Percentiles rank a stretch among this genome's conserved stretches.
Evolutionary conservation across 129 eudicot species (phyloP).

Genomic region (Smallanthus sonchifolius): DNA sequence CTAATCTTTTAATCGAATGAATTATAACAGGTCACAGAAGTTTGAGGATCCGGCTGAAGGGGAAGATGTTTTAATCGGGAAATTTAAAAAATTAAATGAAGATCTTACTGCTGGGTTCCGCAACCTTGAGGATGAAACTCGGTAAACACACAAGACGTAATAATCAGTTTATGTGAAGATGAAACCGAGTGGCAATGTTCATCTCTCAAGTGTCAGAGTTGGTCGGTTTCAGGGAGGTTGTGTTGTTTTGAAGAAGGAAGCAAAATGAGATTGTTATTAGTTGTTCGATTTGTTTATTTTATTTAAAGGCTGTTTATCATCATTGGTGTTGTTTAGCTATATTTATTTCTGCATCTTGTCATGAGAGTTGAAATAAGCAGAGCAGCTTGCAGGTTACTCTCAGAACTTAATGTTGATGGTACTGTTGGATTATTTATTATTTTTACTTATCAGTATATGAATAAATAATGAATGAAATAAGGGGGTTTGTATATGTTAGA

Average conservation of each 20-base stretch:
- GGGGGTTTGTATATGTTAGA: neutral
- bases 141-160: conserved; percentile 31
- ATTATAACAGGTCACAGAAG: conserved; percentile 78
- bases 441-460: conserved; percentile 10
- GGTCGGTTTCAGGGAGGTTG: neutral
- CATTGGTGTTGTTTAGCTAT: conserved; percentile 30
- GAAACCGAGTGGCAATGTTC: conserved; percentile 23
- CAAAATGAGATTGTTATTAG: conserved; percentile 24
- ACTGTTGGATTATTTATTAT: neutral
- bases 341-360: conserved; percentile 27
- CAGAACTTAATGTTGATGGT: conserved; percentile 11
- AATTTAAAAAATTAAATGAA: conserved; percentile 78
- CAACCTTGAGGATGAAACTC: conserved; percentile 97
- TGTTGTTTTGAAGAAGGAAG: conserved; percentile 23
- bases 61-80: conserved; percentile 73
- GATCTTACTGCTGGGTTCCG: conserved; percentile 96
- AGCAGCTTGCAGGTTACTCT: conserved; percentile 25
- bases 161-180: neutral
- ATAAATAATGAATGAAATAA: conserved; percentile 23
- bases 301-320: conserved; percentile 13
- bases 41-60: conserved; percentile 99
- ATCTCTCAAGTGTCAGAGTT: conserved; percentile 7
- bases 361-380: conserved; percentile 37
- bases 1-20: neutral
- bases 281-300: conserved; percentile 22